Evolutionary conservation across 2,329 filamentous ascomycete species (phyloP), one percentile per base, ranked within the genome.

Genomic region (Fusarium sp.): DNA sequence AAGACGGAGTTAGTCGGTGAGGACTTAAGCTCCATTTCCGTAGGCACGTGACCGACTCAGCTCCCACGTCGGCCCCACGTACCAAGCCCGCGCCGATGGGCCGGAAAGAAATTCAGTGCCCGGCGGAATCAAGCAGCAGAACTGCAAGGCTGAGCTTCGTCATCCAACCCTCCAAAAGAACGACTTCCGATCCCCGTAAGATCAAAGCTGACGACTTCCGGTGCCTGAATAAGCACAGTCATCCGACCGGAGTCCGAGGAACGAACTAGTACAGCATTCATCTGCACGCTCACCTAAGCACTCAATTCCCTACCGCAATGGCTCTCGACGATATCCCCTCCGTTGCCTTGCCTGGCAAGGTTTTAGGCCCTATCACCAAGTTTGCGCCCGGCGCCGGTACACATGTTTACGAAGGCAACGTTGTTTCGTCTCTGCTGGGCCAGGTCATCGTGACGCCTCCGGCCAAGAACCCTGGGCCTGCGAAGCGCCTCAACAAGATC

Each of bases 371-470:
- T 18, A 81, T 85, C 18, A 83, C 86, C 57, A 87, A 89, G 71
- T 95, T 91, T 80, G 81, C 86, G 40, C 87, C 94, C 28, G 95
- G 95, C 15, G 85, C 92, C 13, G 96, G 95, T 70, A 97, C 94
- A 0, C 94, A 98, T 79, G 85, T 97, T 70, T 87, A 93, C 81
- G 85, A 91, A 68, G 85, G 88, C 67, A 87, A 90, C 61, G 88
- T 98, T 72, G 92, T 92, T 79, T 91, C 95, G 63, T 97, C 95
- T 20, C 90, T 98, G 66, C 87, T 94, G 50, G 95, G 95, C 48
- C 87, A 87, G 40, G 88, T 95, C 67, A 80, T 84, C 60, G 81
- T 91, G 62, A 81, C 83, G 28, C 81, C 84, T 51, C 81, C 84
- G 4, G 80, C 78, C 71, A 85, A 80, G 62, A 74, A 79, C 48